Evolutionary conservation across 495 filamentous ascomycete genomes (phyloP).

Genomic region (Sporormia fimetaria): DNA sequence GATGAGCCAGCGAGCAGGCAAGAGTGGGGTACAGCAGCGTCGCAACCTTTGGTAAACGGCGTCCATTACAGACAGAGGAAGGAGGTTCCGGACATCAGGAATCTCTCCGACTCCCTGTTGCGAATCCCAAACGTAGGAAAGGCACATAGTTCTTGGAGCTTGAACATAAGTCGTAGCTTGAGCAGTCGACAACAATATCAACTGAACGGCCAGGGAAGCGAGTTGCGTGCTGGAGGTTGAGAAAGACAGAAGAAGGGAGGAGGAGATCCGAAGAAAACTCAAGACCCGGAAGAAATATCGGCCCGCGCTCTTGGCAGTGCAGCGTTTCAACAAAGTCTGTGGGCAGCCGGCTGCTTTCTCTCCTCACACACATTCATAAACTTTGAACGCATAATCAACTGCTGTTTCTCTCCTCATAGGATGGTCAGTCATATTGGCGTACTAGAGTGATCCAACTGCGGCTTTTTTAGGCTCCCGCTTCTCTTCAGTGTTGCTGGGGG

Average conservation of each 20-base stretch:
- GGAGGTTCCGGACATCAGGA: too few relatives aligned
- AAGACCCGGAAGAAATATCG: too few relatives aligned
- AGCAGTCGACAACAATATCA: too few relatives aligned
- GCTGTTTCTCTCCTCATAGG: slow-evolving; percentile 20
- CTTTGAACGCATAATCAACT: slow-evolving; percentile 32
- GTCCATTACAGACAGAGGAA: not conserved
- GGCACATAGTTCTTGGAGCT: too few relatives aligned
- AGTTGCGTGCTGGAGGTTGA: not conserved
- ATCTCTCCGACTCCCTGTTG: too few relatives aligned
- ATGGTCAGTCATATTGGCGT: slow-evolving; percentile 33
- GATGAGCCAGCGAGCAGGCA: slow-evolving; percentile 26
- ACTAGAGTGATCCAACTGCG: slow-evolving; percentile 22
- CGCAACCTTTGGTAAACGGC: not conserved
- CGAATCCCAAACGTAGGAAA: too few relatives aligned
- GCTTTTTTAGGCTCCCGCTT: slow-evolving; percentile 23
- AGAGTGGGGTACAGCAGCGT: slow-evolving; percentile 16
- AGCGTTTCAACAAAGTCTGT: slow-evolving; percentile 4
- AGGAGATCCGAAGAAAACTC: slow-evolving; percentile 1
- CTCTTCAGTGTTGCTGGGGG: slow-evolving; percentile 19
- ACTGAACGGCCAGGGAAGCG: too few relatives aligned
- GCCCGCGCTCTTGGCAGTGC: slow-evolving; percentile 3
- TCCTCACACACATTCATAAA: slow-evolving; percentile 30
- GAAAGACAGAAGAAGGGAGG: not conserved
- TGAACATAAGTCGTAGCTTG: too few relatives aligned
- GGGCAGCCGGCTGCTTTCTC: not conserved